These are phyloP conservation scores for Rhizophora apiculata DNA, from an alignment of 345 rosid species.

Conservation along the genomic window DNA sequence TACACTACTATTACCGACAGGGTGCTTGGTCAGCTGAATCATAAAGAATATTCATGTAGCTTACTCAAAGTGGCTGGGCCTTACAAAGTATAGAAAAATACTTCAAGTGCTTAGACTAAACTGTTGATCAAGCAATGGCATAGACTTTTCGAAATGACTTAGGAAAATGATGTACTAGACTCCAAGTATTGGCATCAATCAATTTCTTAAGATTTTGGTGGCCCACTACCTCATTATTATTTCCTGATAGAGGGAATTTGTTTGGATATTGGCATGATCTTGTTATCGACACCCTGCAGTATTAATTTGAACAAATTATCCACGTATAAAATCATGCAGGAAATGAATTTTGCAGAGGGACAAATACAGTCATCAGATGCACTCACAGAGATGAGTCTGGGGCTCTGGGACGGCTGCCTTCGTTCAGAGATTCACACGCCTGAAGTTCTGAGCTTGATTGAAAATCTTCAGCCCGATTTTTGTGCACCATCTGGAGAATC, in stretches of 20 bases:
- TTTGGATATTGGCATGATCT: neutral
- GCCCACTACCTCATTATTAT: neutral
- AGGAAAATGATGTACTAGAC: no score
- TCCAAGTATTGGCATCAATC: neutral
- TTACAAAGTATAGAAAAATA: neutral
- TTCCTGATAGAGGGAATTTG: constrained; percentile 7
- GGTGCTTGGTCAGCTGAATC: neutral
- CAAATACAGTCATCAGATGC: constrained; percentile 72
- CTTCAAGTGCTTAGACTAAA: neutral
- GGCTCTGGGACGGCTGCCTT: constrained; percentile 82
- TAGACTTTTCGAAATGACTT: no score
- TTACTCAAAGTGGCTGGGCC: neutral
- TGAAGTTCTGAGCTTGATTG: constrained; percentile 60
- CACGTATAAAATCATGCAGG: constrained; percentile 45
- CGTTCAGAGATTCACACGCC: constrained; percentile 56
- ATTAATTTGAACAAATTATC: constrained; percentile 11
- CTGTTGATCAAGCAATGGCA: no score
- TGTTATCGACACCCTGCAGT: neutral
- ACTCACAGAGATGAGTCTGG: constrained; percentile 67
- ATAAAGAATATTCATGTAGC: neutral
- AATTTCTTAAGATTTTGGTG: neutral
- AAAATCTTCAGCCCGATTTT: constrained; percentile 83
- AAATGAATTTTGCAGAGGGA: constrained; percentile 66
- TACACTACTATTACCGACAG: no score
- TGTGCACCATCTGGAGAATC: constrained; percentile 88